A percentile compares a stretch with the other conserved stretches of the same genome.
Evolutionary conservation across 495 filamentous ascomycete genomes (phyloP).

Genomic region (Beverwykella pulmonaria): DNA sequence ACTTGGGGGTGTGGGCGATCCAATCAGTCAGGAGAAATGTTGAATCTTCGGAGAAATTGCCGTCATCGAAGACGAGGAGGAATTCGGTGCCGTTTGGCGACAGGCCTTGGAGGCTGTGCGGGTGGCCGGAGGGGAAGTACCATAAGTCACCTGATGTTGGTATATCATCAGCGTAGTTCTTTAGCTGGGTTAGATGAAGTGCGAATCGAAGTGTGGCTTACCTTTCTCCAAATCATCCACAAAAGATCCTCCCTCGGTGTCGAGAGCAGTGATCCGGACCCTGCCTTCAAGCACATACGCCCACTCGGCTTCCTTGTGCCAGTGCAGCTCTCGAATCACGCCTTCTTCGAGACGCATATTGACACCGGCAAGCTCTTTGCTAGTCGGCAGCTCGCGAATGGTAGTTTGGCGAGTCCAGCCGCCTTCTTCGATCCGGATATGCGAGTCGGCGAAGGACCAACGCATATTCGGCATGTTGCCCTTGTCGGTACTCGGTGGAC

Average conservation of each 20-base stretch:
- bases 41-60: constrained; percentile 69
- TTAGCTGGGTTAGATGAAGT: too few relatives aligned
- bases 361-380: constrained; percentile 72
- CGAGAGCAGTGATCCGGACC: constrained; percentile 59
- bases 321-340: constrained; percentile 73
- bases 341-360: constrained; percentile 74
- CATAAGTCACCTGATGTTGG: constrained; percentile 61
- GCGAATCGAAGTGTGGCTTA: background rate
- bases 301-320: constrained; percentile 75
- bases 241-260: constrained; percentile 69
- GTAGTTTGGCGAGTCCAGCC: constrained; percentile 74
- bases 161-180: too few relatives aligned
- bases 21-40: constrained; percentile 71
- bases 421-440: constrained; percentile 57
- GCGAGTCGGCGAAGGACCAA: constrained; percentile 73
- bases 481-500: constrained; percentile 66
- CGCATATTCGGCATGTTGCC: constrained; percentile 67
- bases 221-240: constrained; percentile 66
- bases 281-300: constrained; percentile 64
- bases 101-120: constrained; percentile 70
- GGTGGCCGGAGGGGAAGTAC: constrained; percentile 74
- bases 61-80: constrained; percentile 70
- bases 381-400: constrained; percentile 68
- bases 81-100: constrained; percentile 69
- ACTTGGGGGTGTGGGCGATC: constrained; percentile 66